Evolutionary conservation across 495 filamentous ascomycete genomes (phyloP), one percentile per base, ranked within the genome.

Genomic region (Rhypophila decipiens): DNA sequence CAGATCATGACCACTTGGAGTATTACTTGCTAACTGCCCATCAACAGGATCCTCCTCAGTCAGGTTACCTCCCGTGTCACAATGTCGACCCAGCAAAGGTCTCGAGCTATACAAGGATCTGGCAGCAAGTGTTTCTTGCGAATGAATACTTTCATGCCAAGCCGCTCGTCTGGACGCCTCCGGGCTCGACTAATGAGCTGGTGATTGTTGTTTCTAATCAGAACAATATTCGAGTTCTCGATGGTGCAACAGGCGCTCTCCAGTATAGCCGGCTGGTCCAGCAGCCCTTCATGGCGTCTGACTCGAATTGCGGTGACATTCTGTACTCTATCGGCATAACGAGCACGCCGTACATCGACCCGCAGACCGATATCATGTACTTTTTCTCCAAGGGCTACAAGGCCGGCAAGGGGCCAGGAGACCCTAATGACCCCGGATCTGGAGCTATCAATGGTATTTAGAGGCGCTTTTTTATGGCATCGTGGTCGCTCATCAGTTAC

Each of bases 341-440:
- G 20, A 66, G 60, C 0, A 74, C 70, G 2, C 67, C 67, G n/a
- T 65, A 75, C 15, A 76, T 78, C 36, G 74, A 78, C 53, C 71
- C 71, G 0, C 61, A 46, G 12, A 67, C 71, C 0, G 64, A 67
- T 5, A 66, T 66, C 33, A 66, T 66, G 65, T 75, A 69, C 43
- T 45, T 74, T 17, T 69, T 60, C 1, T 58, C 71, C 5, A 66
- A 66, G 46, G 53, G 56, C 8, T 66, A 66, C 39, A 38, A 37
- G 19, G 15, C 31, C 20, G 27, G 41, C 23, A 37, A 19, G 15
- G 39, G 50, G 1, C 44, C 38, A 10, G 50, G 41, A 7, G 50
- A 46, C n/a, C 50, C 50, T 2, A 41, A 48, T 34, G 34, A 46
- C 20, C 44, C 44, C 17, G 50, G 50, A 12, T 13, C 31, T 10